Base-by-base conservation (phyloP, 306 rosid genomes). In the Trifolium pratense region DNA sequence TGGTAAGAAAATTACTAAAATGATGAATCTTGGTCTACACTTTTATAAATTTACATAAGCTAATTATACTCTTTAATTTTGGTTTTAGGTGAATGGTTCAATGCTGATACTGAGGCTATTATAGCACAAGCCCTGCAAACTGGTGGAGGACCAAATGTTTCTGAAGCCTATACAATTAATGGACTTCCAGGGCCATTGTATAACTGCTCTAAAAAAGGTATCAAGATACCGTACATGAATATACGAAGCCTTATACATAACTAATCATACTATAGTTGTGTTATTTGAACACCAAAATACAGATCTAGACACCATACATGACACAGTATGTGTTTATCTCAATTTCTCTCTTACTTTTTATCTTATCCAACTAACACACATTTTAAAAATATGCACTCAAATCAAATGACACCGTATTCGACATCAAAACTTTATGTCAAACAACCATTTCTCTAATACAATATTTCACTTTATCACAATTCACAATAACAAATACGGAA, bases 61-160 rank as follows among this genome's bases (percentile, higher is more conserved):
- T 77, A 55, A 76, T n/a, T 58, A 52, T 29, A 65, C 36, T 45
- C 32, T 73, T 42, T 56, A 5, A 7, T 7, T 34, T 6, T 21
- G 25, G 25, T 69, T 80, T 29, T 36, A 91, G 97, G 97, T n/a
- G 96, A 91, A 81, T 89, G 96, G 96, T 89, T 86, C 85, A 91
- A 89, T 80, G 78, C 83, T 17, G 87, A 89, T 73, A 48, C 96
- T 42, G 95, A 91, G 75, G 89, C 89, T 71, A 78, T 91, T 20
- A 86, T 91, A 45, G 40, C 39, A 16, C 87, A 89, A 51, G 97
- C 97, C 14, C 4, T 84, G 37, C 84, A 82, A 78, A 87, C 82
- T 0, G 95, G 95, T 12, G 95, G 95, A 32, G 92, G 89, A 21
- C 92, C 95, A 46, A 91, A 89, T 71, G 97, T 91, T 32, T 91